Percentiles rank a stretch among this genome's conserved stretches.
These are phyloP conservation scores for Isoetes taiwanensis DNA, from an alignment of 75 land plant genomes.

Conservation along the genomic window DNA sequence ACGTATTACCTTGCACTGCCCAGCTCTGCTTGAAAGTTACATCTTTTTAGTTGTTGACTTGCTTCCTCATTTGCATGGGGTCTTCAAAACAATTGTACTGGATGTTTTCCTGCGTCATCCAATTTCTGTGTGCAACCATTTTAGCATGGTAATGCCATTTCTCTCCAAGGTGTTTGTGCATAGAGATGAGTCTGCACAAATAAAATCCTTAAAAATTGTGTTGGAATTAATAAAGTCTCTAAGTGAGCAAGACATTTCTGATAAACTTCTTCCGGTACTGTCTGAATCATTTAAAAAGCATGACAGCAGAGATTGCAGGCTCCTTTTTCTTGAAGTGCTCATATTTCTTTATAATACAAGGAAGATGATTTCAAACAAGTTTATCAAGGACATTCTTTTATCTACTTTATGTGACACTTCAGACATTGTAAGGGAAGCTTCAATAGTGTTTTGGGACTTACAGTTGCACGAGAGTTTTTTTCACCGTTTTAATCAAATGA, in stretches of 20 bases:
- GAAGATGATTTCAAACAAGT: constrained; percentile 9
- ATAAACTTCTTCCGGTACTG: constrained; percentile 25
- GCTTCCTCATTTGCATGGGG: constrained; percentile 30
- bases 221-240: constrained; percentile 25
- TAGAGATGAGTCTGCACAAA: constrained; percentile 31
- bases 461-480: constrained; percentile 19
- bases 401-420: constrained; percentile 22
- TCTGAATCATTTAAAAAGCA: constrained; percentile 25
- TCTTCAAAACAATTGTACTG: constrained; percentile 22
- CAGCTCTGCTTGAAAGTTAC: constrained; percentile 24
- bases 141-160: constrained; percentile 20
- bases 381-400: constrained; percentile 15
- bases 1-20: constrained; percentile 22
- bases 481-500: constrained; percentile 20
- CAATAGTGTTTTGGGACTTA: constrained; percentile 29
- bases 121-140: constrained; percentile 12
- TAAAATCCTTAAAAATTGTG: constrained; percentile 28
- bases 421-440: constrained; percentile 12
- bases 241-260: constrained; percentile 10
- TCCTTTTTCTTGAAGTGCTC: constrained; percentile 22
- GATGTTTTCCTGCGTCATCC: constrained; percentile 23
- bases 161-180: constrained; percentile 27
- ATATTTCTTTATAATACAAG: constrained; percentile 18
- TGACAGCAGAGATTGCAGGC: constrained; percentile 25
- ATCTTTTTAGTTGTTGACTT: constrained; percentile 26